Base-by-base conservation (phyloP, 306 rosid genomes). In the Elaeagnus macrophylla region DNA sequence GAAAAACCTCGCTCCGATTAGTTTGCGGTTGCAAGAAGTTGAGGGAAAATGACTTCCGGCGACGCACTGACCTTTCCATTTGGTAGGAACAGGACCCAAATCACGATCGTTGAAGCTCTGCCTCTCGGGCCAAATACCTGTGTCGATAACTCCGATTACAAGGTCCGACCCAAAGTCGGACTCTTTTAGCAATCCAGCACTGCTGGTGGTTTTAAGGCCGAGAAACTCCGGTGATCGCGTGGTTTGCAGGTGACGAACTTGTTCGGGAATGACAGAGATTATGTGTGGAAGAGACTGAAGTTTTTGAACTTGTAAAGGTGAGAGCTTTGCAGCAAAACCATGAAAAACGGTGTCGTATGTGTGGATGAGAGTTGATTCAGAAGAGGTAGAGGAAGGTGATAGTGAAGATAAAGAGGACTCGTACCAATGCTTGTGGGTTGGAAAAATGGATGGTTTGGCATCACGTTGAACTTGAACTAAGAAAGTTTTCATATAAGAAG, bases 161-260 rank as follows among this genome's bases (percentile, higher is more conserved):
- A 89, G 95, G 78, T 89, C 97, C 1, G 97, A 85, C 6, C 97
- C 97, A 46, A 78, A 89, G 73, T 85, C 89, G 1, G 97, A 77
- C 49, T 89, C 95, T 49, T 77, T 85, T 12, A 89, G 91, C 11
- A 89, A 70, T 1, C 95, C 97, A 5, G 88, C 68, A 1, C 70
- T 66, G 54, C 64, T 83, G n/a, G 86, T 67, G 16, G 77, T 80
- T 56, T 47, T 69, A 1, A 89, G 79, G 19, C 97, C 97, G 8
- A 89, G 75, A 15, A 89, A 89, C 40, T 85, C 79, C 39, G 95
- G 97, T 1, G 97, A 89, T 32, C 97, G 95, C 11, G 97, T 89
- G 39, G 97, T 89, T 25, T 89, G 95, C 7, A 64, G 68, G 3
- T 10, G 67, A 7, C 97, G 89, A 18, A 81, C 62, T 45, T 83